Conservation (phyloP, 2,329 filamentous ascomycete genomes). For the Scytalidium lignicola region DNA sequence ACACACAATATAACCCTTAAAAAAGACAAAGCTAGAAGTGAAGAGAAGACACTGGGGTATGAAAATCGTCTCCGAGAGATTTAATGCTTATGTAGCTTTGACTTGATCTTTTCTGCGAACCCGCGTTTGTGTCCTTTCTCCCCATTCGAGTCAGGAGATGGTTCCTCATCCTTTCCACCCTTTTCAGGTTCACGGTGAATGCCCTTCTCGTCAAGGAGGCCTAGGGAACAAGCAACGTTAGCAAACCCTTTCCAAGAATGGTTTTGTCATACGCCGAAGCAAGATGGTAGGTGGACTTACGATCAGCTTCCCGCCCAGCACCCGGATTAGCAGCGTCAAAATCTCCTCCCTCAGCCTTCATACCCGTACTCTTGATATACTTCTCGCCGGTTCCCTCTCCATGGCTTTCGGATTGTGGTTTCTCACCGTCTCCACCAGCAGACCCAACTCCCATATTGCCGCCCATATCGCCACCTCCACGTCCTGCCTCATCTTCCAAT, state of each 20-base stretch:
- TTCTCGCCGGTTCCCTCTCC: constrained; percentile 49
- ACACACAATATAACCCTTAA: no score
- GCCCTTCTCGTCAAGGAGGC: constrained; percentile 49
- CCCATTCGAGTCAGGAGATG: constrained; percentile 21
- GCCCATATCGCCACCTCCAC: constrained; percentile 6
- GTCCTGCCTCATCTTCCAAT: constrained; percentile 25
- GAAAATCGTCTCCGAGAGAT: background rate
- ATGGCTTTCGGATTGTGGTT: constrained; percentile 24
- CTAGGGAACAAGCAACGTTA: constrained; percentile 28
- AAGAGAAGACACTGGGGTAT: no score
- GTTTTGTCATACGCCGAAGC: no score
- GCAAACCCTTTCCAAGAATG: no score
- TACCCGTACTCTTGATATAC: constrained; percentile 52
- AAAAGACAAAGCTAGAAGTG: no score
- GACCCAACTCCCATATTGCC: constrained; percentile 12
- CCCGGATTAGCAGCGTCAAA: constrained; percentile 61
- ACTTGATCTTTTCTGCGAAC: constrained; percentile 62
- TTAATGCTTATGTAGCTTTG: constrained; percentile 51
- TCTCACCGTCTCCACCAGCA: constrained; percentile 15
- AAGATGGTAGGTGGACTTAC: constrained; percentile 34
- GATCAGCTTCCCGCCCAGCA: constrained; percentile 61
- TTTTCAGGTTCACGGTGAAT: constrained; percentile 31
- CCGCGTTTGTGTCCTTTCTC: constrained; percentile 42
- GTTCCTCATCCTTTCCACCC: constrained; percentile 13
- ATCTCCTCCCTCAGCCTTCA: constrained; percentile 60